These are phyloP conservation scores for Hysterium pulicare DNA, from an alignment of 2,329 filamentous ascomycete genomes.

Conservation along the genomic window DNA sequence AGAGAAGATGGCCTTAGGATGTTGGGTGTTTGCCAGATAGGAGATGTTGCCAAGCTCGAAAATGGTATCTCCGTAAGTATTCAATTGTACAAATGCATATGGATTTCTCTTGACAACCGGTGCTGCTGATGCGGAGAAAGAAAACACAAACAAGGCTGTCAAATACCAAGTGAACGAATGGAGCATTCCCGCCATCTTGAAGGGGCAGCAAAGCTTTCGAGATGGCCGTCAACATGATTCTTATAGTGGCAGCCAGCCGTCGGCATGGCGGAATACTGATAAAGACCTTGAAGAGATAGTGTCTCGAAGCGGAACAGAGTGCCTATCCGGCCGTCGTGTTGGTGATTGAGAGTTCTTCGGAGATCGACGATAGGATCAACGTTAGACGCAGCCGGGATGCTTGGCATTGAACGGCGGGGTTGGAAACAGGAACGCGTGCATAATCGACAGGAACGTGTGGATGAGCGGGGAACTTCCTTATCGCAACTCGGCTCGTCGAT, in stretches of 20 bases:
- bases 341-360: too few relatives aligned
- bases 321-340: too few relatives aligned
- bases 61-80: conserved; percentile 27
- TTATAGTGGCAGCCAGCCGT: background rate
- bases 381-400: too few relatives aligned
- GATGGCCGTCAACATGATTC: background rate
- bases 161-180: background rate
- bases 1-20: conserved; percentile 24
- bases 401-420: too few relatives aligned
- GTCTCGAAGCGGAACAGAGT: too few relatives aligned
- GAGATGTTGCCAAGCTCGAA: conserved; percentile 37
- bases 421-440: too few relatives aligned
- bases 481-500: too few relatives aligned
- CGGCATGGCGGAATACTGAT: too few relatives aligned
- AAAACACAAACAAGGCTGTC: conserved; percentile 4
- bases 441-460: too few relatives aligned
- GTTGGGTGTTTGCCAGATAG: conserved; percentile 35
- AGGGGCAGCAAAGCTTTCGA: background rate
- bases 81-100: conserved; percentile 16
- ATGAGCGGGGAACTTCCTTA: too few relatives aligned
- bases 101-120: conserved; percentile 17
- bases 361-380: too few relatives aligned
- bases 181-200: background rate
- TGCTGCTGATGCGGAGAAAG: conserved; percentile 9
- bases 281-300: too few relatives aligned